Evolutionary conservation across 805 yeast species (phyloP).

Genomic region (Torulaspora indica): DNA sequence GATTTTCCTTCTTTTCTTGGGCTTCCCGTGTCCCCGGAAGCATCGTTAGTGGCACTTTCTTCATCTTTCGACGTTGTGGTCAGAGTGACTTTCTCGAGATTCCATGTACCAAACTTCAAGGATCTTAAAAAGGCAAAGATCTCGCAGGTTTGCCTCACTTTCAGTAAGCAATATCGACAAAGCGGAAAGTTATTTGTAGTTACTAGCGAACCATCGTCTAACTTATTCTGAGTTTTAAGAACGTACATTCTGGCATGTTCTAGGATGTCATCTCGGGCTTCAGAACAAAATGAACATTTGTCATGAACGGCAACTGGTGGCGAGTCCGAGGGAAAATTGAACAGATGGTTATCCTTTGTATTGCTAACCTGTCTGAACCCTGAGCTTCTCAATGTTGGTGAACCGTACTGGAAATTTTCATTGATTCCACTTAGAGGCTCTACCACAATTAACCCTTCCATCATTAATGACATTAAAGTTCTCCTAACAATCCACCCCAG

Average conservation of each 20-base stretch:
- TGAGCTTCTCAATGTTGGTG: slow-evolving; percentile 9
- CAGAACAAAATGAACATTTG: slow-evolving; percentile 84
- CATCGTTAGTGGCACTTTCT: slow-evolving; percentile 16
- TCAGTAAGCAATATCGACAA: slow-evolving; percentile 75
- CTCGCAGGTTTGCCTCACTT: slow-evolving; percentile 78
- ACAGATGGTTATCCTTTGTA: slow-evolving; percentile 37
- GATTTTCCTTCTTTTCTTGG: slow-evolving; percentile 22
- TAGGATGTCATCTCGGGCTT: slow-evolving; percentile 59
- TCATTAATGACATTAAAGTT: slow-evolving; percentile 57
- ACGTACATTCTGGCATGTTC: slow-evolving; percentile 76
- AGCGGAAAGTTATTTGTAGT: slow-evolving; percentile 52
- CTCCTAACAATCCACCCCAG: slow-evolving; percentile 59
- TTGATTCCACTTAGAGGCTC: slow-evolving; percentile 86
- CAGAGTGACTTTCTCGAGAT: slow-evolving; percentile 42
- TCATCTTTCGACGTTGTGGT: slow-evolving; percentile 19
- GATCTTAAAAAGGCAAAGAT: slow-evolving; percentile 71
- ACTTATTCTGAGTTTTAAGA: slow-evolving; percentile 45
- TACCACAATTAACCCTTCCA: slow-evolving; percentile 75
- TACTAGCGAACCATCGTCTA: slow-evolving; percentile 30
- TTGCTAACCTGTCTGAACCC: not conserved
- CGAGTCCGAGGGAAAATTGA: slow-evolving; percentile 42
- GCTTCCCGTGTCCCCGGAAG: slow-evolving; percentile 6
- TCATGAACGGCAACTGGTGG: slow-evolving; percentile 72
- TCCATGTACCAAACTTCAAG: slow-evolving; percentile 56
- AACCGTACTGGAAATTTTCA: slow-evolving; percentile 54